These are phyloP conservation scores for Henckelia pumila DNA, from an alignment of 257 asterid genomes.

Conservation along the genomic window DNA sequence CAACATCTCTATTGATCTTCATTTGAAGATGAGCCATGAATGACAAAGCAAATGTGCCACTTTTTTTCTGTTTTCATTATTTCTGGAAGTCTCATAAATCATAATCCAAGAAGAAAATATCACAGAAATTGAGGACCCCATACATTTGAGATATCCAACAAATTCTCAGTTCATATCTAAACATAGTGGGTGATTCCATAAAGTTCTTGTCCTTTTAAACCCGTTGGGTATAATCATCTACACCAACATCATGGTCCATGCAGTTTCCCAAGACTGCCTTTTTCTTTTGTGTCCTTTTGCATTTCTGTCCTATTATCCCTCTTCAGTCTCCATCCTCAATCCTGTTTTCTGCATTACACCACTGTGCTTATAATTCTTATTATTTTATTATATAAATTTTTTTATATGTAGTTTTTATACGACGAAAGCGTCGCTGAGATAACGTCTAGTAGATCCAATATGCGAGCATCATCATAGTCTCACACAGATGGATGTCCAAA, in stretches of 20 bases:
- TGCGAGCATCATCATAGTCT: too few species aligned
- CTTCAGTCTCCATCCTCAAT: conserved; percentile 26
- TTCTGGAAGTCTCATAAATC: not conserved
- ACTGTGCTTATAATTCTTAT: not conserved
- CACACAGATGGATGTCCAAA: too few species aligned
- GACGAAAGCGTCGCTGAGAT: too few species aligned
- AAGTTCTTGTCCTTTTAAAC: conserved; percentile 34
- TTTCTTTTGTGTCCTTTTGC: conserved; percentile 38
- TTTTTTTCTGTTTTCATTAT: not conserved
- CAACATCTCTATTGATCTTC: too few species aligned
- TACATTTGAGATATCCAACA: not conserved
- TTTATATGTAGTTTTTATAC: too few species aligned
- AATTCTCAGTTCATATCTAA: conserved; percentile 8
- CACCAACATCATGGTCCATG: conserved; percentile 19
- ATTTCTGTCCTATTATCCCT: conserved; percentile 30
- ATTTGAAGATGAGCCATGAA: not conserved
- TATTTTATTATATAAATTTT: too few species aligned
- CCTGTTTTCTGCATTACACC: conserved; percentile 23
- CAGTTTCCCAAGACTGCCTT: conserved; percentile 34
- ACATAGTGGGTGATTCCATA: conserved; percentile 25
- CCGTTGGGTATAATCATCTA: conserved; percentile 25
- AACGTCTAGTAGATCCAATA: too few species aligned
- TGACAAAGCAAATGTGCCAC: not conserved
- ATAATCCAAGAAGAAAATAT: not conserved
- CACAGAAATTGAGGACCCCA: not conserved